phyloP scores from a whole-genome alignment of 768 basidiomycete species.

The Termitomyces sp. region DNA sequence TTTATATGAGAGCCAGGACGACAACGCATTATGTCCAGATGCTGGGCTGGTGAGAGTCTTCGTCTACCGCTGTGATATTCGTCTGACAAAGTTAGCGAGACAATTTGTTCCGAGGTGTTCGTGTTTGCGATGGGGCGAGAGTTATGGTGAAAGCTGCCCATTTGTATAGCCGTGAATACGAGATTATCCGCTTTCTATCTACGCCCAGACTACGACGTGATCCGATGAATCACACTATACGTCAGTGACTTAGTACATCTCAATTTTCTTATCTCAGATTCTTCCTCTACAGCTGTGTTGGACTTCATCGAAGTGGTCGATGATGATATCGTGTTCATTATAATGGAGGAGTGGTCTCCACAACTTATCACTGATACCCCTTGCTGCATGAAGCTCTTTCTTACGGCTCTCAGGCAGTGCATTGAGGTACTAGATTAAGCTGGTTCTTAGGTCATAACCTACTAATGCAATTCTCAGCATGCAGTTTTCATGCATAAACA shows the following conservation, averaged over 20 bases:
- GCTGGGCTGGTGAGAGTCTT: conserved; percentile 54
- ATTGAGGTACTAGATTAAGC: conserved; percentile 54
- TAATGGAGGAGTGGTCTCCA: conserved; percentile 80
- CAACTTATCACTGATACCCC: conserved; percentile 49
- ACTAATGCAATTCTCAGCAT: conserved; percentile 37
- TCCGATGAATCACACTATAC: conserved; percentile 73
- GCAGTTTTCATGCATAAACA: conserved; percentile 64
- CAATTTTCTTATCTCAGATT: conserved; percentile 4
- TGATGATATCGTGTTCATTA: conserved; percentile 57
- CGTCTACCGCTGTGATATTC: background rate
- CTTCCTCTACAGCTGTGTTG: conserved; percentile 44
- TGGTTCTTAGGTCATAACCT: background rate
- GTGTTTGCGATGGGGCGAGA: conserved; percentile 42
- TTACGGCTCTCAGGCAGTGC: conserved; percentile 56
- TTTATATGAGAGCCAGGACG: conserved; percentile 30
- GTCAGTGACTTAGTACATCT: conserved; percentile 34
- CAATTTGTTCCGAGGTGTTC: conserved; percentile 64
- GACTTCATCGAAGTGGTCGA: conserved; percentile 50
- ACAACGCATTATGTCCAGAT: conserved; percentile 64
- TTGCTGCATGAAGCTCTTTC: conserved; percentile 45
- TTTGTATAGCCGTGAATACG: conserved; percentile 54
- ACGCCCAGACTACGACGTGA: conserved; percentile 45
- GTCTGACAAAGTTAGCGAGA: conserved; percentile 45
- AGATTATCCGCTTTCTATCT: conserved; percentile 51
- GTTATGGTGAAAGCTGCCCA: conserved; percentile 69